Evolutionary conservation across 306 rosid genomes (phyloP), one percentile per base, ranked within the genome.

Genomic region (Pueraria montana): DNA sequence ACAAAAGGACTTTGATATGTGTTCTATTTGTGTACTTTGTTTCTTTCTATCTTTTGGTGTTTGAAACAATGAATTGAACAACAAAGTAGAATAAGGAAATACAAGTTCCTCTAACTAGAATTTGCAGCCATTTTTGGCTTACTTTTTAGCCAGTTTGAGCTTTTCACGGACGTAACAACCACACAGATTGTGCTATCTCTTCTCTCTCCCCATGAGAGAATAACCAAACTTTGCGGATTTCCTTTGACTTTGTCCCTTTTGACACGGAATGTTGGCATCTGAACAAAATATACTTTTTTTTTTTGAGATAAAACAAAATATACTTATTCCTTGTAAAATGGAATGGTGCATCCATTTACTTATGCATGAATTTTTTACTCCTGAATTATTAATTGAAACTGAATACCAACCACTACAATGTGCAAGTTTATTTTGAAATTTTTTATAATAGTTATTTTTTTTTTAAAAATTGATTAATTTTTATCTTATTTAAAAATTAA

Each of bases 161-260:
- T 62, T 72, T 87, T 74, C 61, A 50, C n/a, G 80, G 76, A 68
- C 55, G 0, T 64, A 67, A 86, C 69, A 71, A 50, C 77, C 68
- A 34, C 40, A 34, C 40, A 34, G 14, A 55, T 73, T 56, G 0
- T 71, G 20, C 26, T 73, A 12, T 38, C 49, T 65, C 40, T 76
- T 72, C 74, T 45, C 53, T 52, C 71, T 27, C 14, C 2, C 6
- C 1, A 4, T 40, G 20, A 76, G 72, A 88, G 84, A 83, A 75
- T 81, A 48, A 23, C 89, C 89, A 72, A 58, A 71, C 8, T 80
- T 83, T 72, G 18, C 89, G 89, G 85, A 32, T 23, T 45, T 46
- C 50, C 85, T 64, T 32, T 88, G 73, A 85, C 81, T 85, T 49
- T 4, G 43, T 79, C 68, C 72, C 23, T 66, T 49, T 38, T 36